A percentile compares a stretch with the other conserved stretches of the same genome.
Conservation (phyloP, 306 rosid genomes). For the Astragalus membranaceus region DNA sequence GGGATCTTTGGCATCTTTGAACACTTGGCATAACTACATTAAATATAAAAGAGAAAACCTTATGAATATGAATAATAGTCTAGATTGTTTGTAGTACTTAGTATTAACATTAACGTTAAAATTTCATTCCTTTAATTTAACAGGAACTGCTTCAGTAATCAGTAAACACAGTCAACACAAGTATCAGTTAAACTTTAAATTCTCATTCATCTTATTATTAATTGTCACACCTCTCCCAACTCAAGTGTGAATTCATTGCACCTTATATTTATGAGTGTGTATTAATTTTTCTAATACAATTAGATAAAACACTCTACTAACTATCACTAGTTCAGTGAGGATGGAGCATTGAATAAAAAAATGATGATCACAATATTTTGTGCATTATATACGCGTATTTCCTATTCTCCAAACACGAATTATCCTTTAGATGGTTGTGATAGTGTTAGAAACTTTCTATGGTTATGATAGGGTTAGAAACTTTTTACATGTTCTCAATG, state of each 20-base stretch:
- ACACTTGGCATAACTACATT: constrained; percentile 84
- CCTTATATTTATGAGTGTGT: not conserved
- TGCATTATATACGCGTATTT: not conserved
- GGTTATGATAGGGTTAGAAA: too few species aligned
- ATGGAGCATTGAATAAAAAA: not conserved
- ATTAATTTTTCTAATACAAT: not conserved
- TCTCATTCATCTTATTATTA: not conserved
- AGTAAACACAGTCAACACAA: not conserved
- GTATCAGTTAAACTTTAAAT: not conserved
- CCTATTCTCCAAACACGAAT: not conserved
- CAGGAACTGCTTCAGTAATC: not conserved
- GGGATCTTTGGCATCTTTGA: too few species aligned
- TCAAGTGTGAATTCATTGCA: not conserved
- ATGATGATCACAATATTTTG: not conserved
- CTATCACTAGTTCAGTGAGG: not conserved
- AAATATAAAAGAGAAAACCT: constrained; percentile 1
- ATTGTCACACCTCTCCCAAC: not conserved
- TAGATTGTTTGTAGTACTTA: not conserved
- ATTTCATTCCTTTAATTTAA: constrained; percentile 11
- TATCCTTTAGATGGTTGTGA: not conserved
- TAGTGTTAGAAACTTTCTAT: too few species aligned
- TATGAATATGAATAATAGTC: not conserved
- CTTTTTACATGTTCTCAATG: too few species aligned
- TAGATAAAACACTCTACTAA: not conserved
- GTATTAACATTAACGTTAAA: not conserved